Evolutionary conservation across 352 stramenopile species (phyloP).

Genomic region (Pythium brachiatum): DNA sequence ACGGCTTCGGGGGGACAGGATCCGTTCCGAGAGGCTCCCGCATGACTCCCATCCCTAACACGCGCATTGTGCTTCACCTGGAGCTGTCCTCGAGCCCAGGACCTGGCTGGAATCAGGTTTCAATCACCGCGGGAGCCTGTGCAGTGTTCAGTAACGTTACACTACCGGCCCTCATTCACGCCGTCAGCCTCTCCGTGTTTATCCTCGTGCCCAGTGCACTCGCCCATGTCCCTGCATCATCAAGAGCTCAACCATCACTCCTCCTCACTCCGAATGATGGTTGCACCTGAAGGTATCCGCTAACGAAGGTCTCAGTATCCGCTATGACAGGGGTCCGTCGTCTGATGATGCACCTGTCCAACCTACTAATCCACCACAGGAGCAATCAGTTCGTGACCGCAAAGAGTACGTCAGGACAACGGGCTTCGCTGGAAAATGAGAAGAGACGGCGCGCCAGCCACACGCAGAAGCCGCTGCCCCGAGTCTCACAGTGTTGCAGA

Average conservation of each 20-base stretch:
- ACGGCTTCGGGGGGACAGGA: too few species aligned
- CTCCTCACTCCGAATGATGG: not conserved
- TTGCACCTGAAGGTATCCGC: not conserved
- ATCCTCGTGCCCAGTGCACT: too few species aligned
- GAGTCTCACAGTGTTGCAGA: not conserved
- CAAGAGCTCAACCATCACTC: not conserved
- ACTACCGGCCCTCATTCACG: too few species aligned
- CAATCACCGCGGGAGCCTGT: too few species aligned
- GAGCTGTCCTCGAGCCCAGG: too few species aligned
- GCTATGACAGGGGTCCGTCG: not conserved
- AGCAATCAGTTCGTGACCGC: not conserved
- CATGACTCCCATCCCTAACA: too few species aligned
- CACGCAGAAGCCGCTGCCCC: not conserved
- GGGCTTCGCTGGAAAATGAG: not conserved
- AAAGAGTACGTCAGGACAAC: not conserved
- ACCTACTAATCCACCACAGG: slow-evolving; percentile 9
- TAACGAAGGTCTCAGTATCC: not conserved
- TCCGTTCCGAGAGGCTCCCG: too few species aligned
- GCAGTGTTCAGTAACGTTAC: too few species aligned
- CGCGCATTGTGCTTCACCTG: too few species aligned
- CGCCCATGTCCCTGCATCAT: not conserved
- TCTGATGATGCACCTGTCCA: slow-evolving; percentile 2
- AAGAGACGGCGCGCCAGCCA: not conserved
- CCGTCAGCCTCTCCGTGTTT: too few species aligned
- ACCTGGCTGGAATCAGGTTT: too few species aligned